A percentile compares a stretch with the other conserved stretches of the same genome.
phyloP scores from a whole-genome alignment of 2,329 filamentous ascomycete species.

The Ceratocystis colombiana region DNA sequence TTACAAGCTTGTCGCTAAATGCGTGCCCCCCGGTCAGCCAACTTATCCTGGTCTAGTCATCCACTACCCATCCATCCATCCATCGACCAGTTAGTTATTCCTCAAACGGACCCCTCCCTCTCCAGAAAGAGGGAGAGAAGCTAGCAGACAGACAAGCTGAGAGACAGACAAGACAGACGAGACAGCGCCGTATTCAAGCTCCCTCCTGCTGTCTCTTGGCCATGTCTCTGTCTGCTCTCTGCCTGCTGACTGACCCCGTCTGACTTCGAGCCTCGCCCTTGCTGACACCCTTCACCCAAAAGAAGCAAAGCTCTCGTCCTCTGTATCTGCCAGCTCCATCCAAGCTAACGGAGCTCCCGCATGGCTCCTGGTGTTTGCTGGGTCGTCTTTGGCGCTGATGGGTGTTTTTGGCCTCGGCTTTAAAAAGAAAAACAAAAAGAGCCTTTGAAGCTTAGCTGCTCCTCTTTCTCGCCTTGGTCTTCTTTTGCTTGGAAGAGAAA shows the following conservation, averaged over 20 bases:
- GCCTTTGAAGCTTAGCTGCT: no score
- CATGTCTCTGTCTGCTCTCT: background rate
- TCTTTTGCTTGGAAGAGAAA: background rate
- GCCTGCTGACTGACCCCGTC: background rate
- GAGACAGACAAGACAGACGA: background rate
- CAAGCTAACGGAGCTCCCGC: constrained; percentile 12
- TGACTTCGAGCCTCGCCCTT: background rate
- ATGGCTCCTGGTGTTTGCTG: background rate
- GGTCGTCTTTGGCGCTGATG: background rate
- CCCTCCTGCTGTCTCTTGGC: background rate
- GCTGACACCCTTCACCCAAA: background rate
- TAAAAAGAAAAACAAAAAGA: no score
- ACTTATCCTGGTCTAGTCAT: background rate
- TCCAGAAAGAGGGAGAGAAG: background rate
- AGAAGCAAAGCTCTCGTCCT: background rate
- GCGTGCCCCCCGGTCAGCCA: background rate
- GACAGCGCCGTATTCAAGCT: background rate
- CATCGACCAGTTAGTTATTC: background rate
- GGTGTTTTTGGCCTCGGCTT: background rate
- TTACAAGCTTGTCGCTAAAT: constrained; percentile 16
- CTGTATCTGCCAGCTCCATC: background rate
- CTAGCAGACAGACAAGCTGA: background rate
- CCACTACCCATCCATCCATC: background rate
- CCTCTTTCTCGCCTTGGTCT: background rate
- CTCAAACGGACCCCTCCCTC: background rate